Evolutionary conservation across 2,329 filamentous ascomycete genomes (phyloP), one percentile per base, ranked within the genome.

Genomic region (Hirsutella thompsonii): DNA sequence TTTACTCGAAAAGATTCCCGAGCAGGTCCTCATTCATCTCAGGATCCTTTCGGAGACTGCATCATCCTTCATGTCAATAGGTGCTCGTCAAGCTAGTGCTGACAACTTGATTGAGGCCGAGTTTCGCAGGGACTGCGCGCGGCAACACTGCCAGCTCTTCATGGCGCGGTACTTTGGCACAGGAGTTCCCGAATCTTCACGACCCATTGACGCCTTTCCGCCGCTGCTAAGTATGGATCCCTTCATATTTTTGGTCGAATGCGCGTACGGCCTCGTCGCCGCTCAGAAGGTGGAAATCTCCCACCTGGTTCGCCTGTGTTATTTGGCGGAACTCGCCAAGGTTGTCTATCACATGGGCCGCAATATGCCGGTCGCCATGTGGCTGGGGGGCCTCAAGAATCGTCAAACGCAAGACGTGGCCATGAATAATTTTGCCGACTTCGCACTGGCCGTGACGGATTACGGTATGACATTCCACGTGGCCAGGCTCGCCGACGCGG

Each of bases 281-380:
- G 72, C 80, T 2, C 73, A 87, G 21, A 68, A 74, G 33, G 71
- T 85, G 32, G 84, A 93, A 42, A 76, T 93, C 34, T 74, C 81
- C 33, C 83, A 94, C 57, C 60, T 96, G 39, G 62, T 96, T 38
- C 79, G 83, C 30, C 67, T 96, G 36, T 95, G 88, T 62, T 95
- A 94, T 55, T 71, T 94, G 42, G 86, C 86, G 3, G 92, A 98
- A 61, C 78, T 98, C 43, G 78, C 93, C 44, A 93, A 94, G 62
- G 79, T 88, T 5, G 72, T 87, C 14, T 70, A 69, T 46, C 68
- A 75, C 51, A 68, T 78, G 56, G 67, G 68, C 20, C 68, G 67
- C 38, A 76, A 75, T 52, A 69, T 76, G 37, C 65, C 72, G 0
- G 55, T 63, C 3, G 59, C 64, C 5, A 62, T 58, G 40, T 79